A percentile compares a stretch with the other conserved stretches of the same genome.
phyloP scores from a whole-genome alignment of 371 early-diverging fungal genomes.

The Mucor circinelloides region DNA sequence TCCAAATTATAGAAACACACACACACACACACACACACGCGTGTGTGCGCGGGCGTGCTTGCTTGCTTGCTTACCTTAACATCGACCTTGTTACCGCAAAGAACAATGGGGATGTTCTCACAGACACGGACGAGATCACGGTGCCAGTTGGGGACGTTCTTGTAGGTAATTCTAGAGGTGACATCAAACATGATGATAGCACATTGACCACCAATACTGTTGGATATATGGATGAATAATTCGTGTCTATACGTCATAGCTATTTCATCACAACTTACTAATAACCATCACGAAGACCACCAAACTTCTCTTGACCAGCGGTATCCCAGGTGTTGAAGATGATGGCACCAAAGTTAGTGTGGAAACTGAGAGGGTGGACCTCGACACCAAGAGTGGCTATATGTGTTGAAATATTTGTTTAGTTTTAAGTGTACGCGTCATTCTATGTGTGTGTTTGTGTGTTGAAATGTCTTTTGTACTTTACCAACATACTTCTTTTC shows the following conservation, averaged over 20 bases:
- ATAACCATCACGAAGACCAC: slow-evolving; percentile 99
- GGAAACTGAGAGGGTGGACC: slow-evolving; percentile 97
- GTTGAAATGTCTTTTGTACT: slow-evolving; percentile 25
- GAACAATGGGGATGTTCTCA: slow-evolving; percentile 99
- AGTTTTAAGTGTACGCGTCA: slow-evolving; percentile 11
- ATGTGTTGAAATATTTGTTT: not conserved
- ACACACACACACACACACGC: not conserved
- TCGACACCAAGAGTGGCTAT: slow-evolving; percentile 99
- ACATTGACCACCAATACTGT: slow-evolving; percentile 97
- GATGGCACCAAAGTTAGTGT: slow-evolving; percentile 96
- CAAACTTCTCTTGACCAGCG: slow-evolving; percentile 99
- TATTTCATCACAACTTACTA: slow-evolving; percentile 72
- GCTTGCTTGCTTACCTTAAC: slow-evolving; percentile 83
- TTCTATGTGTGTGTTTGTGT: not conserved
- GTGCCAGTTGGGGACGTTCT: slow-evolving; percentile 99
- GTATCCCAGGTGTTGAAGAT: slow-evolving; percentile 99
- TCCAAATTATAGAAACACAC: not conserved
- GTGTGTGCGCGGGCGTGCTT: no score
- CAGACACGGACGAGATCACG: slow-evolving; percentile 98
- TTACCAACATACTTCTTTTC: slow-evolving; percentile 99
- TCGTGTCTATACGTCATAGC: not conserved
- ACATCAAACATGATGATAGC: slow-evolving; percentile 99
- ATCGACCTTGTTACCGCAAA: slow-evolving; percentile 99
- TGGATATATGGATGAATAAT: not conserved
- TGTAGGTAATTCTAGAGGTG: slow-evolving; percentile 99